Base-by-base conservation (phyloP, 208 protist species). In the Blastocrithidia nonstop region DNA sequence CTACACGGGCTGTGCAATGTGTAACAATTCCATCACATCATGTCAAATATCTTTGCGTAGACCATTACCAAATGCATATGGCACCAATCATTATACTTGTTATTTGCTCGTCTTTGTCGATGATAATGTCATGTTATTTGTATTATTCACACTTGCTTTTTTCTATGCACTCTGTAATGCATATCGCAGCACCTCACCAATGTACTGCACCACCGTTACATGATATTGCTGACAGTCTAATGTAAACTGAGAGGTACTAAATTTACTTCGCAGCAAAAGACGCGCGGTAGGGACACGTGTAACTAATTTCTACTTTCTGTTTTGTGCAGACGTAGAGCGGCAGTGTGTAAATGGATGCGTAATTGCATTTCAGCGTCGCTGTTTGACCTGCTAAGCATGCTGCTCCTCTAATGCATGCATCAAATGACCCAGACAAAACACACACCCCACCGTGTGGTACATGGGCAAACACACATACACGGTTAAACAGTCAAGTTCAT, bases 141-240 rank as follows among this genome's bases (percentile, higher is more conserved):
- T n/a, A n/a, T n/a, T n/a, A n/a, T n/a, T n/a, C n/a, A n/a, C n/a
- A n/a, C n/a, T n/a, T n/a, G n/a, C n/a, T n/a, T n/a, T n/a, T n/a
- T n/a, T n/a, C n/a, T n/a, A n/a, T n/a, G 69, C 64, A 50, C 66
- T 61, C 16, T 71, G 54, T 38, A 74, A 43, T 17, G 71, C 66
- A 64, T 93, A 93, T 13, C 88, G 61, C 39, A 83, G 67, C 16
- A 95, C 52, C 60, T 95, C 88, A 6, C 88, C 88, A 52, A 95
- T 91, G 67, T 95, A 95, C 61, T 92, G 78, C 15, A 88, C 56
- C 8, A 88, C 70, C 8, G 81, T 93, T 13, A 55, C 61, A 40
- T 71, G 56, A 51, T 89, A 77, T n/a, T 32, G 36, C 45, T 63
- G 53, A 27, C 73, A 57, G 60, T 93, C 84, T 4, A 43, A 20